Evolutionary conservation across 2,329 filamentous ascomycete genomes (phyloP), one percentile per base, ranked within the genome.

Genomic region (Colletotrichum tofieldiae): DNA sequence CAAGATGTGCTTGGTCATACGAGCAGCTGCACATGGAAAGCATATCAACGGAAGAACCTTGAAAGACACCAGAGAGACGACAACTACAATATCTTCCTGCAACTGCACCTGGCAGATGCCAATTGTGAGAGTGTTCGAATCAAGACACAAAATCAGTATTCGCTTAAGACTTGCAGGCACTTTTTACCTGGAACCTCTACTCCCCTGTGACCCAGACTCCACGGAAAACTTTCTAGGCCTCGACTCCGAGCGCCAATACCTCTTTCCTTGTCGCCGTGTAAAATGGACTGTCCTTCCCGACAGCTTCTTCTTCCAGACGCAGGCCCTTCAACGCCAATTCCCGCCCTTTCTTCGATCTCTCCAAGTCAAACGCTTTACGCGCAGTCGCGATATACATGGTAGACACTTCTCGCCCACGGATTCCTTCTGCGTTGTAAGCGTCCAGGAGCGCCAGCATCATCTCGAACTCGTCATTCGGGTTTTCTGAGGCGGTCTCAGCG

Each of bases 261-360:
- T 69, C 45, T 23, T 20, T 32, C 8, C 16, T 23, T 16, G 65
- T 64, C 5, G 61, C 62, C 26, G 7, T 16, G 32, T 71, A 73
- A 26, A 73, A 73, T 5, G 68, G 67, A 9, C 71, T 73, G 35
- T 73, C 71, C n/a, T 47, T 66, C 1, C 71, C 71, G 7, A 73
- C 71, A 14, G 71, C 71, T 5, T 73, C 67, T 26, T 71, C 58
- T 26, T 73, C 71, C 7, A 73, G 51, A 12, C 41, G 55, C 47
- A 73, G 3, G 2, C 71, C 67, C 29, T 54, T 71, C 41, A 67
- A 23, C 26, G 67, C 67, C 18, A 73, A 37, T 9, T 58, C 56
- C 0, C 35, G 29, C 5, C 41, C 67, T 29, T 71, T 23, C 14
- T 49, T 41, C 7, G 43, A 1, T n/a, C 43, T 66, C 5, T 35